phyloP scores from a whole-genome alignment of 2,329 filamentous ascomycete genomes.

The Teratosphaeria nubilosa region DNA sequence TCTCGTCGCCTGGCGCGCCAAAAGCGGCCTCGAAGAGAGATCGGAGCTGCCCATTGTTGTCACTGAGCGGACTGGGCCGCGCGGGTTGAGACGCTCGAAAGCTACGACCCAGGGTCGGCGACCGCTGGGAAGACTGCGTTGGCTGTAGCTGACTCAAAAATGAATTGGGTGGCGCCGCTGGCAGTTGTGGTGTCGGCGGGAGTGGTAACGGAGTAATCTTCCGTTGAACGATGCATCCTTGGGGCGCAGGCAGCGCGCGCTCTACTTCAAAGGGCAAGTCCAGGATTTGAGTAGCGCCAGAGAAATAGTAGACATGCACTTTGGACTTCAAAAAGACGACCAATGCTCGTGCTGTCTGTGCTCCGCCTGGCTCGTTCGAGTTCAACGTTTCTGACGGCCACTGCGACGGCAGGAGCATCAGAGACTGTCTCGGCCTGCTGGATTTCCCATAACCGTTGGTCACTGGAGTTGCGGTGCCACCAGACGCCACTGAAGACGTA shows the following conservation, averaged over 20 bases:
- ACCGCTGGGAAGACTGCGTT: constrained; percentile 27
- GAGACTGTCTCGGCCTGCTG: background rate
- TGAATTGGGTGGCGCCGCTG: constrained; percentile 64
- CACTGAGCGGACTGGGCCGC: constrained; percentile 15
- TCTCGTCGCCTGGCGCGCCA: constrained; percentile 5
- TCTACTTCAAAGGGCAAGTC: constrained; percentile 94
- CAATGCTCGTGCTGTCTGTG: constrained; percentile 44
- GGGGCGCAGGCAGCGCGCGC: constrained; percentile 68
- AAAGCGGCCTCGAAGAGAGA: constrained; percentile 19
- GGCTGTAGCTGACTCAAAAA: constrained; percentile 58
- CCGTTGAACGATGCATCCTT: constrained; percentile 77
- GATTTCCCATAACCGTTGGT: background rate
- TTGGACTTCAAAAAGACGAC: constrained; percentile 89
- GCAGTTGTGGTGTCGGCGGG: constrained; percentile 29
- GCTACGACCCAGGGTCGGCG: constrained; percentile 22
- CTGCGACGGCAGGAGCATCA: background rate
- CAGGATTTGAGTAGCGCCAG: constrained; percentile 77
- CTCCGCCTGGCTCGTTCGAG: background rate
- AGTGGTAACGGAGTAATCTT: constrained; percentile 37
- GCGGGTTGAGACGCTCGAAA: constrained; percentile 13
- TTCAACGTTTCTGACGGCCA: background rate
- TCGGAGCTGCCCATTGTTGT: constrained; percentile 14
- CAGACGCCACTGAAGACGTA: background rate
- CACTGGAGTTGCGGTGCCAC: background rate
- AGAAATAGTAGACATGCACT: constrained; percentile 84